Percentiles rank a stretch among this genome's conserved stretches.
These are phyloP conservation scores for Agroathelia rolfsii DNA, from an alignment of 1,284 basidiomycete genomes.

Conservation along the genomic window DNA sequence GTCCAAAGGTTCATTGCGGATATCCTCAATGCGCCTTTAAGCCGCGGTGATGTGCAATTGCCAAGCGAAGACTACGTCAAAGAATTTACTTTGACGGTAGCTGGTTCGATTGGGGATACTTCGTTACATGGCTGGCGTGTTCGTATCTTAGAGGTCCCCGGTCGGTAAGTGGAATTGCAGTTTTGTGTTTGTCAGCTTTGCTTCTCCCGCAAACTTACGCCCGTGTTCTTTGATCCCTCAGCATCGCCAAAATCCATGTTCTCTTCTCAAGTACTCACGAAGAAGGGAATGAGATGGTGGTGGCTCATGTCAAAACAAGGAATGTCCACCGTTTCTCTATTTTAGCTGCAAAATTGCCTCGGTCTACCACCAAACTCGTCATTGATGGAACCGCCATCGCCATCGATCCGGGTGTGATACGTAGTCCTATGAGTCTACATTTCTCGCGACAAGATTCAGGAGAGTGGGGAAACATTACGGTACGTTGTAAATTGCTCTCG, in stretches of 20 bases:
- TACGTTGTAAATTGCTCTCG: no score
- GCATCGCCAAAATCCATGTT: no score
- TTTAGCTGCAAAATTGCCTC: conserved; percentile 9
- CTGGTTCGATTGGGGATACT: conserved; percentile 54
- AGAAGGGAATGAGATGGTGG: no score
- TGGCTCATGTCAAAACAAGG: conserved; percentile 23
- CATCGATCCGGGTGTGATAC: no score
- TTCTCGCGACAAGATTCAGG: no score
- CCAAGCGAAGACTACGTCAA: conserved; percentile 9
- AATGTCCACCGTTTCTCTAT: conserved; percentile 35
- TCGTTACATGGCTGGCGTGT: conserved; percentile 59
- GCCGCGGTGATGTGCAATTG: conserved; percentile 6
- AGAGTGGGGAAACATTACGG: no score
- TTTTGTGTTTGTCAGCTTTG: not conserved
- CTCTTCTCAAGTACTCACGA: no score
- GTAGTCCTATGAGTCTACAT: no score
- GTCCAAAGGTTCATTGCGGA: conserved; percentile 46
- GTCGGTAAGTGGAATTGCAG: conserved; percentile 33
- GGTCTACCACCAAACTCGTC: conserved; percentile 7
- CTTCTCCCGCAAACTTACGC: not conserved
- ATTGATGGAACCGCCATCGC: conserved; percentile 12
- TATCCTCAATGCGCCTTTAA: conserved; percentile 15
- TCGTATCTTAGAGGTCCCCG: conserved; percentile 41
- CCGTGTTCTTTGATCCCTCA: no score
- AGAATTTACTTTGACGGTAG: conserved; percentile 58